Evolutionary conservation across 2,329 filamentous ascomycete genomes (phyloP), one percentile per base, ranked within the genome.

Genomic region (Penicillium sp.): DNA sequence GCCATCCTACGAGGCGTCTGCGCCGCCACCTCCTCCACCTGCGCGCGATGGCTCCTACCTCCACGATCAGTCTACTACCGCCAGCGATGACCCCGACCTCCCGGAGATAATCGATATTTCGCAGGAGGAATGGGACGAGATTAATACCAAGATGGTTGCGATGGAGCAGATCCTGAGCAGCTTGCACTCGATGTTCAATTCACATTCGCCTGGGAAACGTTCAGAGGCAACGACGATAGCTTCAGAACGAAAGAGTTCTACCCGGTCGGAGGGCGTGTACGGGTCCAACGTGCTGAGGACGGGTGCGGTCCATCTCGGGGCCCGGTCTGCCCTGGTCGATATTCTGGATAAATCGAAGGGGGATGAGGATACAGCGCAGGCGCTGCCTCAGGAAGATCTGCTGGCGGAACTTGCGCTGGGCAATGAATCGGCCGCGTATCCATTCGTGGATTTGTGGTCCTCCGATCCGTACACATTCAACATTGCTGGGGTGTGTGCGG

Each of bases 361-460:
- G 6, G 74, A 74, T 1, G 72, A 74, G 64, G 74, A 76, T 47
- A 72, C 71, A 22, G 76, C 76, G 56, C 81, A 84, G 68, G 84
- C 85, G 65, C 75, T 86, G 12, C 77, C 86, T 22, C 83, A 84
- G 68, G 85, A 85, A 71, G 85, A 84, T 67, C 83, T 88, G 64
- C 76, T 88, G 15, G 84, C 85, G 0, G 82, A 87, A 55, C 82
- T 88, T 61, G 85, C 85, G 1, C 72, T 88, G 61, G 85, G 86
- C 66, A 87, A 87, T 66, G 84, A 87, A 66, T 84, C 83, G 42
- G 84, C 83, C 2, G 86, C 84, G 22, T 88, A 87, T 66, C 85
- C 85, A 2, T 88, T 88, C 65, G 84, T 87, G 22, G 85, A 87
- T 68, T 77, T 88, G 10, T 88, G 85, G 85, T 85, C 85, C n/a